Conservation (phyloP, 1,139 yeast species). For the Dujonia santamariae region DNA sequence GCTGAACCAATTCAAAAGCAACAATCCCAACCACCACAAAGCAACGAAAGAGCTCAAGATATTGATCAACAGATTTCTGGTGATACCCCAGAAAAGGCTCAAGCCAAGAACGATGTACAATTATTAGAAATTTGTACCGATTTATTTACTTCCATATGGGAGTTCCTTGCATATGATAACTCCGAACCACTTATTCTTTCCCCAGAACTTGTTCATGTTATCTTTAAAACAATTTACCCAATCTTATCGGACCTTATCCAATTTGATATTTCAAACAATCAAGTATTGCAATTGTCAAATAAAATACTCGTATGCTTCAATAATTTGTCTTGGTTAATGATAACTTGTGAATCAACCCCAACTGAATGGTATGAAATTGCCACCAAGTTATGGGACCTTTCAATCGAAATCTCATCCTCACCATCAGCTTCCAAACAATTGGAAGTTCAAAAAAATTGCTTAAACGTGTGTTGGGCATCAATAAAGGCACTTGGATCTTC, state of each 20-base stretch:
- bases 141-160: constrained; percentile 71
- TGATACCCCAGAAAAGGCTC: constrained; percentile 30
- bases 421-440: constrained; percentile 10
- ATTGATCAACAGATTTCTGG: constrained; percentile 25
- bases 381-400: constrained; percentile 35
- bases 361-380: constrained; percentile 33
- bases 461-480: constrained; percentile 64
- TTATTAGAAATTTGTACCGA: constrained; percentile 72
- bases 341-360: constrained; percentile 32
- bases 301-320: constrained; percentile 66
- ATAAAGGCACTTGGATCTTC: constrained; percentile 43
- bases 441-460: constrained; percentile 40
- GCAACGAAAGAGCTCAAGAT: constrained; percentile 21
- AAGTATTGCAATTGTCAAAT: constrained; percentile 37
- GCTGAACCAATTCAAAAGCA: constrained; percentile 28
- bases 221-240: constrained; percentile 36
- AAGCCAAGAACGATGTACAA: constrained; percentile 55
- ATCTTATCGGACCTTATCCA: constrained; percentile 36
- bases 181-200: constrained; percentile 20
- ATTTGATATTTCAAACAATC: constrained; percentile 24
- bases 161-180: constrained; percentile 39
- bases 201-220: constrained; percentile 21
- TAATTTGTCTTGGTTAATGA: constrained; percentile 60
- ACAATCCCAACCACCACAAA: constrained; percentile 11
- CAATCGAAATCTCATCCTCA: constrained; percentile 17